These are phyloP conservation scores for Purpureocillium takamizusanense DNA, from an alignment of 2,329 filamentous ascomycete genomes.

Conservation along the genomic window DNA sequence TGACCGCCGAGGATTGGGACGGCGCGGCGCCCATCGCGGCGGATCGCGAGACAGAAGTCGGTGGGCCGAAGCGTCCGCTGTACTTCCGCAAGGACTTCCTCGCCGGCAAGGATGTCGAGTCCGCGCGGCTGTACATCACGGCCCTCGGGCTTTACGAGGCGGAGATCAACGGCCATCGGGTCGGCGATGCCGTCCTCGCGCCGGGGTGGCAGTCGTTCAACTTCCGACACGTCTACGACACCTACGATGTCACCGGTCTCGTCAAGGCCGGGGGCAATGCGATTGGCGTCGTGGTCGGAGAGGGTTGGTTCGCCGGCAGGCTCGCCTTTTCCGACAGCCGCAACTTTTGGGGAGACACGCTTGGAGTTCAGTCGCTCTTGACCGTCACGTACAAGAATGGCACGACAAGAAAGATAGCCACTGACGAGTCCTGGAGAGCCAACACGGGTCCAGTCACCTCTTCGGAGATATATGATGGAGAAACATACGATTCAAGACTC, in stretches of 20 bases:
- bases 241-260: slow-evolving; percentile 37
- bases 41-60: slow-evolving; percentile 15
- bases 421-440: slow-evolving; percentile 29
- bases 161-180: slow-evolving; percentile 33
- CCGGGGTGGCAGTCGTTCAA: slow-evolving; percentile 34
- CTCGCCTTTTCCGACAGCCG: slow-evolving; percentile 18
- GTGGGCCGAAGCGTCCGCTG: slow-evolving; percentile 18
- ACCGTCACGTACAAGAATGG: slow-evolving; percentile 23
- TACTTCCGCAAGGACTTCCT: slow-evolving; percentile 25
- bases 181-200: slow-evolving; percentile 32
- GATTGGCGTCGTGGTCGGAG: slow-evolving; percentile 31
- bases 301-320: slow-evolving; percentile 39
- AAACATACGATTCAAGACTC: slow-evolving; percentile 34
- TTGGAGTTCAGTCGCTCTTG: slow-evolving; percentile 29
- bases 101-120: slow-evolving; percentile 12
- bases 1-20: slow-evolving; percentile 19
- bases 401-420: slow-evolving; percentile 15
- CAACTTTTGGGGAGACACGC: slow-evolving; percentile 25
- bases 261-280: slow-evolving; percentile 24
- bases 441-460: slow-evolving; percentile 21
- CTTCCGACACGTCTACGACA: slow-evolving; percentile 41
- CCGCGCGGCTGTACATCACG: slow-evolving; percentile 37
- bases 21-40: slow-evolving; percentile 19
- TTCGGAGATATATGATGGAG: slow-evolving; percentile 43
- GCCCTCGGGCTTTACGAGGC: slow-evolving; percentile 35